Evolutionary conservation across 192 early-diverging fungal genomes (phyloP).

Genomic region (Podila clonocystis): DNA sequence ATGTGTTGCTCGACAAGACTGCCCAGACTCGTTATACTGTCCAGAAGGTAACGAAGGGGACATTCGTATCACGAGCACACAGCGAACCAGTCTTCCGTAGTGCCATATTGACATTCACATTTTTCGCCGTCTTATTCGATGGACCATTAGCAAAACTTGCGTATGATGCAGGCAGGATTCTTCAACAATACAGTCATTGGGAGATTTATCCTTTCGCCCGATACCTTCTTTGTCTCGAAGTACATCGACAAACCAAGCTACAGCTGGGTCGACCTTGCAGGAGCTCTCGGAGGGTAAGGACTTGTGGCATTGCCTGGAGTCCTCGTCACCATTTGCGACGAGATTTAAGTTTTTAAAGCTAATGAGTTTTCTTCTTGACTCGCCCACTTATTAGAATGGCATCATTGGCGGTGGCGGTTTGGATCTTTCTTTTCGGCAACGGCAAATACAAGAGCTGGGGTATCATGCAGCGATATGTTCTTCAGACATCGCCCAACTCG

Average conservation of each 20-base stretch:
- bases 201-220: constrained; percentile 24
- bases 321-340: too few relatives aligned
- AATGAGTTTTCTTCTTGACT: neutral
- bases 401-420: constrained; percentile 34
- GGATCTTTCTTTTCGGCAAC: constrained; percentile 50
- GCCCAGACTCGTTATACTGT: constrained; percentile 21
- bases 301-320: neutral
- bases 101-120: neutral
- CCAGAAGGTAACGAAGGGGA: constrained; percentile 19
- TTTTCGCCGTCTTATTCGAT: neutral
- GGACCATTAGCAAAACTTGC: constrained; percentile 32
- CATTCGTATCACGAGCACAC: too few relatives aligned
- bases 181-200: constrained; percentile 12
- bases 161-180: constrained; percentile 6
- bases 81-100: neutral
- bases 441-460: constrained; percentile 55
- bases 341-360: neutral
- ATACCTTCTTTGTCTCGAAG: constrained; percentile 29
- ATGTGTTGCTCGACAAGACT: neutral
- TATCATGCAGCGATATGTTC: constrained; percentile 44
- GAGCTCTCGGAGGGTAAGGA: constrained; percentile 43
- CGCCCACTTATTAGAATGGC: constrained; percentile 24
- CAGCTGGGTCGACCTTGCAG: constrained; percentile 45
- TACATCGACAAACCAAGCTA: constrained; percentile 41
- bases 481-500: constrained; percentile 45